Base-by-base conservation (phyloP, 768 basidiomycete species). In the Thelephora ganbajun region DNA sequence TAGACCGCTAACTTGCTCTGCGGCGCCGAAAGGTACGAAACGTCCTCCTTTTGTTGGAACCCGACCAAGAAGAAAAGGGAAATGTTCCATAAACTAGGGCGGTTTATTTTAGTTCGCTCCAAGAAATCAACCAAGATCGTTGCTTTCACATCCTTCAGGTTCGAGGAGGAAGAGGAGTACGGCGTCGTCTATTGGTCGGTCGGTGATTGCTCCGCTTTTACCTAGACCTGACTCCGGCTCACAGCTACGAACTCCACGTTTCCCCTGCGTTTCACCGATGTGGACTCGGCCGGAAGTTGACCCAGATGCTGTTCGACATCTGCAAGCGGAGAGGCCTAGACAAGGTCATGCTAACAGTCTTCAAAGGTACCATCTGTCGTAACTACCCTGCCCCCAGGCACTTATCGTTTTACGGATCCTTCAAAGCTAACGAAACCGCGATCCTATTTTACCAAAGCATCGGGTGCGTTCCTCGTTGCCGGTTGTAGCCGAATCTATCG, bases 191-290 rank as follows among this genome's bases (percentile, higher is more conserved):
- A 90, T 58, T 89, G 85, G 87, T 86, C 54, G 22, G 60, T 22
- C 13, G 16, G 9, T 14, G 20, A n/a, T 54, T 36, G 18, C n/a
- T 14, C 13, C 26, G 36, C 35, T 34, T 36, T 23, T 35, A 14
- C 13, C 22, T 20, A 18, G 47, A 26, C 37, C 30, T 36, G 23
- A 49, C 44, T 35, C 30, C 6, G 37, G 2, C 23, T 6, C 45
- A 9, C 49, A 90, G 87, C 58, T 91, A 91, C 57, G 88, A 91
- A 45, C 62, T 89, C 3, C 87, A 91, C 56, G 72, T 89, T 2
- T 61, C 66, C 0, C 44, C 61, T 34, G 41, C 54, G 1, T 61
- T 55, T 12, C 72, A 69, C 50, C 66, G 80, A 4, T 59, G 58
- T 22, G 84, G 87, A 2, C 60, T 85, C 0, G 88, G 87, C 0